Evolutionary conservation across 2,329 filamentous ascomycete genomes (phyloP).

Genomic region (Aspergillus aculeatinus): DNA sequence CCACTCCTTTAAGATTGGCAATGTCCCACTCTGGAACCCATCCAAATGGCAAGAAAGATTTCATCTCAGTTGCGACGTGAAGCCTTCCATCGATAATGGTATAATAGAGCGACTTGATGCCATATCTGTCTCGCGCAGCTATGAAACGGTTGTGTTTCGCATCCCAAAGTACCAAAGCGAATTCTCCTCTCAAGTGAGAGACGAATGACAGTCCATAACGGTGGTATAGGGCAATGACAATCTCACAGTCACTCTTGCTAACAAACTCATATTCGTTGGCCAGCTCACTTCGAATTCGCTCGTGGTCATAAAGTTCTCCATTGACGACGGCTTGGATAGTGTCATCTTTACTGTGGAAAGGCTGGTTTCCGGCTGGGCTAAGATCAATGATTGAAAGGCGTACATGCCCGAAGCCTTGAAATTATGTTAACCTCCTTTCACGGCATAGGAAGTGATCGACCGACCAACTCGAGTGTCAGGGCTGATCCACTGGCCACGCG

Average conservation of each 20-base stretch:
- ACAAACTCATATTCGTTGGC: constrained; percentile 47
- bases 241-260: constrained; percentile 52
- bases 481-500: constrained; percentile 48
- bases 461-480: constrained; percentile 44
- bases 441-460: not conserved
- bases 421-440: not conserved
- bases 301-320: constrained; percentile 59
- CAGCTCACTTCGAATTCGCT: constrained; percentile 44
- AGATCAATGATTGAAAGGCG: constrained; percentile 57
- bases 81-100: constrained; percentile 44
- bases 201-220: constrained; percentile 49
- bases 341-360: constrained; percentile 41
- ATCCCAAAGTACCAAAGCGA: constrained; percentile 55
- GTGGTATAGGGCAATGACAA: constrained; percentile 55
- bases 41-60: constrained; percentile 53
- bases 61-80: constrained; percentile 54
- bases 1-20: constrained; percentile 43
- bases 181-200: constrained; percentile 54
- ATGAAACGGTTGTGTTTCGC: constrained; percentile 44
- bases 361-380: constrained; percentile 48
- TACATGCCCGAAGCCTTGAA: constrained; percentile 49
- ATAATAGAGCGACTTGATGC: constrained; percentile 59
- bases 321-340: constrained; percentile 58
- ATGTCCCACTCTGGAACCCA: constrained; percentile 58
- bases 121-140: constrained; percentile 55